A percentile compares a stretch with the other conserved stretches of the same genome.
These are phyloP conservation scores for Mycena maculata DNA, from an alignment of 768 basidiomycete species.

Conservation along the genomic window DNA sequence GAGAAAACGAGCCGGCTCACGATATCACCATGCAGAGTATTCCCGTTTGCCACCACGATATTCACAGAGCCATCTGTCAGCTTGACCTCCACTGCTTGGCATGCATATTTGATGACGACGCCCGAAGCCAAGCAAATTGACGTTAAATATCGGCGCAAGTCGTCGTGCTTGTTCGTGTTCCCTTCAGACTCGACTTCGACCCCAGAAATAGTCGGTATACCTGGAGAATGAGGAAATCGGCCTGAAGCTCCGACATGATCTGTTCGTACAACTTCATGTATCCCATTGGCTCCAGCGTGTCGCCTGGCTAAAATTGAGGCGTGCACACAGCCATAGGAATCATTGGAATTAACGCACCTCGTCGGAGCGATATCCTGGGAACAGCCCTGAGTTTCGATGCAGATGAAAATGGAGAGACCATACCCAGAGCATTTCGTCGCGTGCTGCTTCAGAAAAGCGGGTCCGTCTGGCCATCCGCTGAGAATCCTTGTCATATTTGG, in stretches of 20 bases:
- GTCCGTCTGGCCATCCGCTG: constrained; percentile 17
- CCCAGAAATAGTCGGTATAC: neutral
- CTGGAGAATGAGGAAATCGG: constrained; percentile 22
- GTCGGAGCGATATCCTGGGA: neutral
- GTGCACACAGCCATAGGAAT: neutral
- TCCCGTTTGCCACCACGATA: constrained; percentile 11
- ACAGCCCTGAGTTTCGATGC: neutral
- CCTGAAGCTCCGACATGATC: constrained; percentile 14
- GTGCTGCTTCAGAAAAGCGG: neutral
- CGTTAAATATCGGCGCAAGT: constrained; percentile 7
- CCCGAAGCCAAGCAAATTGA: constrained; percentile 20
- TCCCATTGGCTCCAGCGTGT: constrained; percentile 14
- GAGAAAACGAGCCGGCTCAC: neutral
- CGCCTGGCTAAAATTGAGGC: neutral
- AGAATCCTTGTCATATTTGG: constrained; percentile 31
- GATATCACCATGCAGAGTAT: constrained; percentile 11
- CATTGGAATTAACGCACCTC: neutral
- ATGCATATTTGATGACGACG: constrained; percentile 10
- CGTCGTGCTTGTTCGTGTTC: constrained; percentile 11
- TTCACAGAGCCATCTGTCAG: neutral
- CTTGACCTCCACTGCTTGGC: neutral
- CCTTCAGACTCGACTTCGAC: neutral
- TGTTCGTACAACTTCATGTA: constrained; percentile 17
- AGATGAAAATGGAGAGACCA: neutral
- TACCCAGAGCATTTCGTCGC: constrained; percentile 22